These are phyloP conservation scores for Podila clonocystis DNA, from an alignment of 192 early-diverging fungal genomes.

Conservation along the genomic window DNA sequence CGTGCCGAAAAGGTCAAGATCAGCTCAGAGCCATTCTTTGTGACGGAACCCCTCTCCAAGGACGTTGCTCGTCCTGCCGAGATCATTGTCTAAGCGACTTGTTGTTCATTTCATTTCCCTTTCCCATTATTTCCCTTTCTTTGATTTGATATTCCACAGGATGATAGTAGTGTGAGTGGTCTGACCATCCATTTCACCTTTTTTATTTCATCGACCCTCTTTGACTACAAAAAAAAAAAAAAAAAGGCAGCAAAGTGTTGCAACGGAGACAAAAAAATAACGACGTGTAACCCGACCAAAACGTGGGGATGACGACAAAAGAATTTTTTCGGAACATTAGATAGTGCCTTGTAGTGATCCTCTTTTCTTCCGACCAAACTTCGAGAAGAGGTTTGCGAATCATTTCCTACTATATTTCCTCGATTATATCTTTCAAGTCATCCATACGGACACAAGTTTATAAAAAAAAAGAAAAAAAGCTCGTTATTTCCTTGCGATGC, in stretches of 20 bases:
- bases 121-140: not conserved
- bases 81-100: slow-evolving; percentile 13
- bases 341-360: slow-evolving; percentile 92
- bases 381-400: slow-evolving; percentile 74
- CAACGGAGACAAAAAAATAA: not conserved
- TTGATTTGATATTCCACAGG: slow-evolving; percentile 1
- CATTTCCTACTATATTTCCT: slow-evolving; percentile 94
- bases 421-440: slow-evolving; percentile 97
- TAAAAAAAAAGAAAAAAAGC: not conserved
- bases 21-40: slow-evolving; percentile 33
- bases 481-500: slow-evolving; percentile 32
- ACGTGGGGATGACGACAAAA: too few species aligned
- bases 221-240: not conserved
- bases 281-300: not conserved
- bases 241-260: not conserved
- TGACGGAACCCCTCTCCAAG: slow-evolving; percentile 25
- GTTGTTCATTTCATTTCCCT: not conserved
- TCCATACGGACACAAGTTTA: not conserved
- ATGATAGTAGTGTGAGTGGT: not conserved
- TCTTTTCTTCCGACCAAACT: slow-evolving; percentile 92
- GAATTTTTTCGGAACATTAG: slow-evolving; percentile 83
- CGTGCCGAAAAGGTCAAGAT: slow-evolving; percentile 65
- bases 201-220: slow-evolving; percentile 8
- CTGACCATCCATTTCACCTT: slow-evolving; percentile 6
- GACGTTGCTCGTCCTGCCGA: slow-evolving; percentile 26